These are phyloP conservation scores for Agrocybe praecox DNA, from an alignment of 768 basidiomycete genomes.

Conservation along the genomic window DNA sequence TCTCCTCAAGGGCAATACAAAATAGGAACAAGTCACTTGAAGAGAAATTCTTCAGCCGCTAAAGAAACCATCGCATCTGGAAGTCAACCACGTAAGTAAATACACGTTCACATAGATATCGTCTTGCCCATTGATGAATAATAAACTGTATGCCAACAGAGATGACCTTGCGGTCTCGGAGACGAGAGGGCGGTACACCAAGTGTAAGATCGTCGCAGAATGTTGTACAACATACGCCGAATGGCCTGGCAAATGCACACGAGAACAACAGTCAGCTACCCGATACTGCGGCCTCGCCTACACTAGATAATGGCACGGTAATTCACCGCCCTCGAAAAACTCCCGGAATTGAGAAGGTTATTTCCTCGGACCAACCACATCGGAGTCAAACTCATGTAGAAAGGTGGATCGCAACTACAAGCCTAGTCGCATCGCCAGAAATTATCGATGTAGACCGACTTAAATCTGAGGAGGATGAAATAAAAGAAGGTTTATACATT, in stretches of 20 bases:
- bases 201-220: too few species aligned
- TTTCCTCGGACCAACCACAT: background rate
- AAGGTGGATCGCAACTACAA: background rate
- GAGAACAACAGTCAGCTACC: background rate
- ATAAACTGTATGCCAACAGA: background rate
- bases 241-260: background rate
- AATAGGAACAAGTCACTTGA: background rate
- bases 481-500: background rate
- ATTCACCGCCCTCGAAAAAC: background rate
- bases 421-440: background rate
- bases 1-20: background rate
- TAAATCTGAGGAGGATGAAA: background rate
- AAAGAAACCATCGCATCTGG: too few species aligned
- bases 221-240: too few species aligned
- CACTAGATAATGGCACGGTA: background rate
- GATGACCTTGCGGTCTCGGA: background rate
- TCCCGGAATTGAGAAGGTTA: background rate
- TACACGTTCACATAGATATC: background rate
- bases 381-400: background rate
- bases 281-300: background rate
- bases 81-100: background rate
- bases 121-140: background rate
- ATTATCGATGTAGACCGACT: background rate
- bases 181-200: background rate
- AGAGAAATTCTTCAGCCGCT: too few species aligned